Evolutionary conservation across 257 asterid species (phyloP), one percentile per base, ranked within the genome.

Genomic region (Fraxinus excelsior): DNA sequence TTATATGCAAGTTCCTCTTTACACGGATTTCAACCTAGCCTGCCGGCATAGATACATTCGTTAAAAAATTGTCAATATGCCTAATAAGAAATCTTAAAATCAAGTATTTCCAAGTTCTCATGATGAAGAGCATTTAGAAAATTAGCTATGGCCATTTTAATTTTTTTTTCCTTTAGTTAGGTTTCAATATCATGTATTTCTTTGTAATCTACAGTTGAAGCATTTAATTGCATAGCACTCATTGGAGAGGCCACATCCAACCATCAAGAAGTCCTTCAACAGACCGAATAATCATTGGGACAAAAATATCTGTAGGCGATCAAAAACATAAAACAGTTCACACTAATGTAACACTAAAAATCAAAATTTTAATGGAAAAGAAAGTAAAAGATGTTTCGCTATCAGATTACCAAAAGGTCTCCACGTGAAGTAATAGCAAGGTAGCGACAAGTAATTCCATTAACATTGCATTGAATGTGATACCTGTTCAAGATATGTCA

Each of bases 401-500:
- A 79, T 13, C 60, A 65, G 42, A 74, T 32, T 68, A 37, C 69
- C 28, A 18, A 13, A 9, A 66, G 62, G 31, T 18, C 21, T 42
- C 42, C 51, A 76, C 34, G 12, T 74, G 40, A 64, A 71, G 66
- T 46, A 78, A 69, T 49, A 35, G 38, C 67, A 75, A 46, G 42
- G 66, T 65, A 79, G 31, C 11, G 74, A 58, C 34, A 60, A 38
- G 71, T 29, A 75, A 66, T 67, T 76, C 72, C 66, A 76, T 70
- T 68, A 77, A 56, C 67, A 75, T 35, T 70, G 80, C 72, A 60
- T 42, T 74, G 81, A 71, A 72, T 51, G 25, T 25, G 31, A 58
- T 76, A 94, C 99, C 99, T 92, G 97, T 71, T 87, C 98, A 67
- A 95, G 96, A 84, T 93, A 89, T 76, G 85, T 81, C 74, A 90